Conservation (phyloP, 495 filamentous ascomycete species). For the Neurospora discreta region DNA sequence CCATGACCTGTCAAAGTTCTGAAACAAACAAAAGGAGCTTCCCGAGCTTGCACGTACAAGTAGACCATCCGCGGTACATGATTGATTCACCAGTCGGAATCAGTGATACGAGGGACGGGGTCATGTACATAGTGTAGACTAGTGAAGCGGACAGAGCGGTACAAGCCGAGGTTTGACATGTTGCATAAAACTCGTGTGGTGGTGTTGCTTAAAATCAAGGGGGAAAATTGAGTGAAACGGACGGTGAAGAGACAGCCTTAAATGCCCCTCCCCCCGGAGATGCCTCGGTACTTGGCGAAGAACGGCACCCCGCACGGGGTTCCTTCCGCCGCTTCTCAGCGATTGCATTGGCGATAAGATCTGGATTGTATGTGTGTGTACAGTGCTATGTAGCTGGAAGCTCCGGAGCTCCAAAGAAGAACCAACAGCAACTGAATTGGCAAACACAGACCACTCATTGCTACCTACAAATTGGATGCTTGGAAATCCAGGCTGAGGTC, state of each 20-base stretch:
- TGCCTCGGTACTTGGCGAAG: neutral
- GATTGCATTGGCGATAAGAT: too few species aligned
- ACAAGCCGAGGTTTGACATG: neutral
- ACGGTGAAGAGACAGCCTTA: neutral
- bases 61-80: too few species aligned
- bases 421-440: too few species aligned
- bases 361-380: too few species aligned
- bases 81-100: neutral
- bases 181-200: neutral
- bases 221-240: neutral
- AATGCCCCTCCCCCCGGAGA: neutral
- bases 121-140: neutral
- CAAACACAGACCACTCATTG: neutral
- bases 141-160: too few species aligned
- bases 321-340: neutral
- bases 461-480: neutral
- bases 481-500: neutral
- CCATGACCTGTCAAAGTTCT: neutral
- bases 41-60: too few species aligned
- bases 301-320: neutral
- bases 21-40: neutral
- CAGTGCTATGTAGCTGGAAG: neutral
- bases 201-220: neutral
- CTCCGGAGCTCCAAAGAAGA: neutral
- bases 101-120: neutral